Evolutionary conservation across 2,329 filamentous ascomycete species (phyloP).

Genomic region (Myriosclerotinia curreyana): DNA sequence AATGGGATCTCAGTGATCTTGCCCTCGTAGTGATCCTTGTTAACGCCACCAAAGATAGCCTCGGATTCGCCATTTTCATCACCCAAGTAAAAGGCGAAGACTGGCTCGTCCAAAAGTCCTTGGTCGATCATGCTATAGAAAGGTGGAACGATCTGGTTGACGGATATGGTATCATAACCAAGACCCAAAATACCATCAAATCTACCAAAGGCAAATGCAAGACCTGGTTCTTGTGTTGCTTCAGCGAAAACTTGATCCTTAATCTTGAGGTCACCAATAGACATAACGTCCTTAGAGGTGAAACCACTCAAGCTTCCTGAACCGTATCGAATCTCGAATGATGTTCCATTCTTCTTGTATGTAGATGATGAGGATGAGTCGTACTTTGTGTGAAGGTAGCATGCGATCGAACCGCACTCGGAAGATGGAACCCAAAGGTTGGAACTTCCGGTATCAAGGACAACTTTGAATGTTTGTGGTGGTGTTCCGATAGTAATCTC

Average conservation of each 20-base stretch:
- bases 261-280: slow-evolving; percentile 85
- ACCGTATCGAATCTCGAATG: slow-evolving; percentile 92
- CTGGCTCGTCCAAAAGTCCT: slow-evolving; percentile 81
- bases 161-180: slow-evolving; percentile 93
- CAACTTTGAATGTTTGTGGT: slow-evolving; percentile 94
- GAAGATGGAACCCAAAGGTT: slow-evolving; percentile 97
- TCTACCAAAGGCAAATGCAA: slow-evolving; percentile 95
- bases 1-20: slow-evolving; percentile 91
- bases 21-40: slow-evolving; percentile 76
- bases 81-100: slow-evolving; percentile 96
- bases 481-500: slow-evolving; percentile 91
- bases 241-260: slow-evolving; percentile 94
- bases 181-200: slow-evolving; percentile 97
- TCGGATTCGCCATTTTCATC: slow-evolving; percentile 73
- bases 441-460: slow-evolving; percentile 96
- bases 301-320: slow-evolving; percentile 93
- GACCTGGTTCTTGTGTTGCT: slow-evolving; percentile 89
- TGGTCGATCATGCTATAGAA: slow-evolving; percentile 97
- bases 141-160: slow-evolving; percentile 89
- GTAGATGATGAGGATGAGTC: slow-evolving; percentile 85
- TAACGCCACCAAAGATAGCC: slow-evolving; percentile 84
- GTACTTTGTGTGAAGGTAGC: slow-evolving; percentile 96
- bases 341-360: slow-evolving; percentile 89
- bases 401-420: slow-evolving; percentile 91
- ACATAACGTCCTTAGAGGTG: slow-evolving; percentile 81